A percentile compares a stretch with the other conserved stretches of the same genome.
These are phyloP conservation scores for Gossypium thurberi DNA, from an alignment of 345 rosid genomes.

Conservation along the genomic window DNA sequence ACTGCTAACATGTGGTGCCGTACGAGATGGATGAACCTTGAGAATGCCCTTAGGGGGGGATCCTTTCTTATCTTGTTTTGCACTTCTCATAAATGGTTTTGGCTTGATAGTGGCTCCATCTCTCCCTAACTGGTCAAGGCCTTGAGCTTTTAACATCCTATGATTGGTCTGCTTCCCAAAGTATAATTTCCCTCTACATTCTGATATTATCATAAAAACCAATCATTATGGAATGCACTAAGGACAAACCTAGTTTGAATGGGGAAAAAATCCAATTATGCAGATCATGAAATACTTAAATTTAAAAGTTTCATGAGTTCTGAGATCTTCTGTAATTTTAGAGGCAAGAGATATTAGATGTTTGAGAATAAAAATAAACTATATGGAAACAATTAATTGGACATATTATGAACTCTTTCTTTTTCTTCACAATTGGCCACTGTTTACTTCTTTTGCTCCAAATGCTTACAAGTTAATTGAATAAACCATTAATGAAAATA, in stretches of 20 bases:
- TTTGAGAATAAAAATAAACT: background rate
- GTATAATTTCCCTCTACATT: constrained; percentile 44
- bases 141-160: constrained; percentile 38
- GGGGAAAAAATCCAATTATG: background rate
- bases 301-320: background rate
- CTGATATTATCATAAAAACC: constrained; percentile 32
- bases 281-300: background rate
- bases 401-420: background rate
- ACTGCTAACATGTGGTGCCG: constrained; percentile 21
- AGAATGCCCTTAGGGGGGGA: constrained; percentile 27
- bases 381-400: background rate
- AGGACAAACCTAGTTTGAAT: background rate
- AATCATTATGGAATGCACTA: background rate
- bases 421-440: background rate
- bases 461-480: background rate
- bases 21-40: constrained; percentile 30
- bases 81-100: constrained; percentile 22
- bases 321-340: background rate
- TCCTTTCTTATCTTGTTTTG: constrained; percentile 26
- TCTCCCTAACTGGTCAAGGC: constrained; percentile 32
- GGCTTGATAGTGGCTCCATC: constrained; percentile 29
- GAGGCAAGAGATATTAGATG: background rate
- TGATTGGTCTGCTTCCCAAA: constrained; percentile 34
- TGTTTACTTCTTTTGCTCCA: background rate
- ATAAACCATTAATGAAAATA: background rate